Base-by-base conservation (phyloP, 2,329 filamentous ascomycete species). In the Penicillium sp. region DNA sequence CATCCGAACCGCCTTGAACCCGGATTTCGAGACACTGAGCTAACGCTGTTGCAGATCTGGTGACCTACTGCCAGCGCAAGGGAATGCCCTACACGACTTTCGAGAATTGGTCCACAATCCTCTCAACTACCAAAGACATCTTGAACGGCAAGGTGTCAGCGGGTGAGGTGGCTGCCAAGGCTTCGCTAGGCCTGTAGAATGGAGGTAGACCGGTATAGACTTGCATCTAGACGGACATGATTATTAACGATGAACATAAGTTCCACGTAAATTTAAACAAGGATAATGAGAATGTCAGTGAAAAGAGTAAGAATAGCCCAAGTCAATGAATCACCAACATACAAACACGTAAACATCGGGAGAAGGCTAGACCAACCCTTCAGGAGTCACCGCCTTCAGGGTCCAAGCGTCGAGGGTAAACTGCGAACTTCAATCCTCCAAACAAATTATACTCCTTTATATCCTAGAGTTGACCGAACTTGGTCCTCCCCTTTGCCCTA, bases 51-150 rank as follows among this genome's bases (percentile, higher is more conserved):
- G 19, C 60, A 91, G 92, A 97, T 75, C 84, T 97, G 55, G 88
- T 97, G 61, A 86, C 83, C 15, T 97, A 91, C 78, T 97, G 93
- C 72, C 88, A 92, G 67, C 86, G 85, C 53, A 86, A 96, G 73
- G 84, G 89, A 10, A 87, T 96, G 21, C 92, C 92, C 0, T 97
- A 95, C 74, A 93, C 90, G 15, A 86, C 90, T 3, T 97, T 97
- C 72, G 82, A 90, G 67, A 86, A 92, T 78, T 97, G 93, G 85
- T 84, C 84, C 7, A 85, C 87, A 61, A 96, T 96, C 69, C 81
- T 90, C 47, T 80, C 83, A 60, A 89, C 88, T 31, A 88, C 91
- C 60, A 87, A 91, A 78, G 86, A 88, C 58, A 91, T 97, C 68
- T 80, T 82, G n/a, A 84, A 84, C 33, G 91, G 90, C 25, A 87